Conservation (phyloP, 352 stramenopile species). For the Saprolegnia parasitica region DNA sequence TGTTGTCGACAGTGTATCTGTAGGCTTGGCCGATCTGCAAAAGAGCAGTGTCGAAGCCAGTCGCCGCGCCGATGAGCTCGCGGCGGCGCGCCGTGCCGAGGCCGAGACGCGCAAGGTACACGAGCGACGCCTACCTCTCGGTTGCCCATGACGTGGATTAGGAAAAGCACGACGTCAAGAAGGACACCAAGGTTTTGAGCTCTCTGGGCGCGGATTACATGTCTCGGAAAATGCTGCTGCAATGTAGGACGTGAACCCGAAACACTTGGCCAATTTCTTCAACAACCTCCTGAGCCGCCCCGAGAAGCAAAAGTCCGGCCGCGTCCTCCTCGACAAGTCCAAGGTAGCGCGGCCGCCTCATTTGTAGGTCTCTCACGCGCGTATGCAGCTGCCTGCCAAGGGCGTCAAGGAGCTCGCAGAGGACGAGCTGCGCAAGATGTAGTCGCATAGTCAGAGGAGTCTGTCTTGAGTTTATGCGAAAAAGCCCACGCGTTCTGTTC, state of each 20-base stretch:
- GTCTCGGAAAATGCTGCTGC: neutral
- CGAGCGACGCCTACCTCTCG: neutral
- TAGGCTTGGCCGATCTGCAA: constrained; percentile 68
- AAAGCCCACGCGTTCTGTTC: constrained; percentile 62
- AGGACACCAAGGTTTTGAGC: constrained; percentile 21
- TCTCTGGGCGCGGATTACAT: neutral
- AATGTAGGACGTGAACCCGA: constrained; percentile 69
- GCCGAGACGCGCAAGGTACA: constrained; percentile 65
- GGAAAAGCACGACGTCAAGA: constrained; percentile 23
- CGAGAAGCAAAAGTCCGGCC: constrained; percentile 53
- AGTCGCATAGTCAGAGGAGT: neutral
- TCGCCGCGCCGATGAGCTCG: constrained; percentile 69
- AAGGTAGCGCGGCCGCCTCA: neutral
- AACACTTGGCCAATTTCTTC: constrained; percentile 83
- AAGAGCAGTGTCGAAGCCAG: constrained; percentile 82
- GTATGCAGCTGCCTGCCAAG: neutral
- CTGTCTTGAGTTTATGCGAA: constrained; percentile 37
- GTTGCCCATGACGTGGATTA: neutral
- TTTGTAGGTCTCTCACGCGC: neutral
- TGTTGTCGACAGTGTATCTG: neutral
- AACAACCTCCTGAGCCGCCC: constrained; percentile 82
- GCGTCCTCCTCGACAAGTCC: neutral
- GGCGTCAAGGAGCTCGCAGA: constrained; percentile 25
- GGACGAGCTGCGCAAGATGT: constrained; percentile 27
- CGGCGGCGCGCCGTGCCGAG: constrained; percentile 55